Evolutionary conservation across 352 stramenopile species (phyloP).

Genomic region (Globisporangium barbulae): DNA sequence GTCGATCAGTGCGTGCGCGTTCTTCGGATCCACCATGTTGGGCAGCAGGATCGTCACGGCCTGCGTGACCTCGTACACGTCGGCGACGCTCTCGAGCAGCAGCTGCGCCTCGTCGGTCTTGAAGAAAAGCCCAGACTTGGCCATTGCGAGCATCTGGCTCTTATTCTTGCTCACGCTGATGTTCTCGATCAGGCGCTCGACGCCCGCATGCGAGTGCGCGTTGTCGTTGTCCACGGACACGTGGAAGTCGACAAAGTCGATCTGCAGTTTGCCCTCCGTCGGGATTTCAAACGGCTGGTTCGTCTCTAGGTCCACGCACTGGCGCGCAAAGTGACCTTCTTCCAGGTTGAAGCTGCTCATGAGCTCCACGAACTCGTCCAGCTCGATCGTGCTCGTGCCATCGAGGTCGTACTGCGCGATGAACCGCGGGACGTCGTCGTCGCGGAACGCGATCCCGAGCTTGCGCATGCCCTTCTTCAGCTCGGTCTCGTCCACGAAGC

Average conservation of each 20-base stretch:
- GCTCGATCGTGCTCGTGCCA: slow-evolving; percentile 62
- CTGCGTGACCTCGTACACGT: slow-evolving; percentile 61
- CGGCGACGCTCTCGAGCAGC: slow-evolving; percentile 58
- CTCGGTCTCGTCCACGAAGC: slow-evolving; percentile 61
- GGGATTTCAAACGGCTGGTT: slow-evolving; percentile 60
- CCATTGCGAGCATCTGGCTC: slow-evolving; percentile 75
- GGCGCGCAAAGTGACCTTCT: slow-evolving; percentile 34
- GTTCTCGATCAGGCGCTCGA: slow-evolving; percentile 76
- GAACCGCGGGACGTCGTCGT: slow-evolving; percentile 63
- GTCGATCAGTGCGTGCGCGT: slow-evolving; percentile 62
- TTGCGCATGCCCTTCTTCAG: slow-evolving; percentile 48
- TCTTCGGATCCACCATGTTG: slow-evolving; percentile 70
- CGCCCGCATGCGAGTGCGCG: slow-evolving; percentile 57
- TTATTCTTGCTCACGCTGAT: slow-evolving; percentile 77
- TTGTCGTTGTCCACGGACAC: slow-evolving; percentile 65
- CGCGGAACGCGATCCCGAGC: slow-evolving; percentile 44
- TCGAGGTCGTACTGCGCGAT: slow-evolving; percentile 76
- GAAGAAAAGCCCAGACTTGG: slow-evolving; percentile 71
- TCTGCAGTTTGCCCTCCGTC: slow-evolving; percentile 44
- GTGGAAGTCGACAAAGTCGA: slow-evolving; percentile 80
- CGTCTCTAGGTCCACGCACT: slow-evolving; percentile 66
- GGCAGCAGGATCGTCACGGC: slow-evolving; percentile 61
- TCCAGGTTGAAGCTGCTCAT: slow-evolving; percentile 69
- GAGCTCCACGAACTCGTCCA: slow-evolving; percentile 77
- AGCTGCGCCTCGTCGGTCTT: slow-evolving; percentile 62